phyloP scores from a whole-genome alignment of 257 asterid genomes.

The Lithospermum erythrorhizon region DNA sequence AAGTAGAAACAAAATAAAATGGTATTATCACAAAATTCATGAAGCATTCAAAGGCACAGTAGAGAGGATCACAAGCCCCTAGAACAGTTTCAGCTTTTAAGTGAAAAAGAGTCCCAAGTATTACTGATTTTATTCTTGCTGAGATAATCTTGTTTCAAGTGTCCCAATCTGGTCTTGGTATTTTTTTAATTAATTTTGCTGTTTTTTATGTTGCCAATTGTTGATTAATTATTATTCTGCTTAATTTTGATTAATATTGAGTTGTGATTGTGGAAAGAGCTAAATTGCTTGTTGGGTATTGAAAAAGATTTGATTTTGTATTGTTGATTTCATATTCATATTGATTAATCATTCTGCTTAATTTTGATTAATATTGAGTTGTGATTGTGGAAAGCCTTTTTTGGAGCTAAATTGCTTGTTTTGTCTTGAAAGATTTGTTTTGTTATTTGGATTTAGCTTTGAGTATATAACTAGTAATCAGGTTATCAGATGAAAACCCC shows the following conservation, averaged over 20 bases:
- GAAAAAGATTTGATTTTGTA: no score
- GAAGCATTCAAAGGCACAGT: conserved; percentile 85
- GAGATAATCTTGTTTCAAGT: conserved; percentile 97
- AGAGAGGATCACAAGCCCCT: conserved; percentile 80
- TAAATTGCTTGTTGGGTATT: neutral
- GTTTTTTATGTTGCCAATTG: no score
- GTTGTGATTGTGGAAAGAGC: neutral
- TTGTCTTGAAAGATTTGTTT: neutral
- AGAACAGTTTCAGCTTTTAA: conserved; percentile 97
- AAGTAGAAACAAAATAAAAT: conserved; percentile 11
- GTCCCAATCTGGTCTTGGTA: conserved; percentile 99
- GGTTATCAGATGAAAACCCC: no score
- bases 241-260: no score
- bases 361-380: no score
- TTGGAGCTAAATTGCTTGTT: neutral
- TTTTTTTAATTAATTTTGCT: no score
- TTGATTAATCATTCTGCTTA: no score
- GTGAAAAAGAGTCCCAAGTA: conserved; percentile 91
- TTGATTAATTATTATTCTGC: no score
- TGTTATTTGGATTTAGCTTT: neutral
- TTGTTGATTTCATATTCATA: no score
- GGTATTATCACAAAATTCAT: conserved; percentile 78
- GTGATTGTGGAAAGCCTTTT: neutral
- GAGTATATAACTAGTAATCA: no score
- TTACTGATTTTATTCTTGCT: conserved; percentile 81